phyloP scores from a whole-genome alignment of 495 filamentous ascomycete genomes.

The Penicillium arizonense region DNA sequence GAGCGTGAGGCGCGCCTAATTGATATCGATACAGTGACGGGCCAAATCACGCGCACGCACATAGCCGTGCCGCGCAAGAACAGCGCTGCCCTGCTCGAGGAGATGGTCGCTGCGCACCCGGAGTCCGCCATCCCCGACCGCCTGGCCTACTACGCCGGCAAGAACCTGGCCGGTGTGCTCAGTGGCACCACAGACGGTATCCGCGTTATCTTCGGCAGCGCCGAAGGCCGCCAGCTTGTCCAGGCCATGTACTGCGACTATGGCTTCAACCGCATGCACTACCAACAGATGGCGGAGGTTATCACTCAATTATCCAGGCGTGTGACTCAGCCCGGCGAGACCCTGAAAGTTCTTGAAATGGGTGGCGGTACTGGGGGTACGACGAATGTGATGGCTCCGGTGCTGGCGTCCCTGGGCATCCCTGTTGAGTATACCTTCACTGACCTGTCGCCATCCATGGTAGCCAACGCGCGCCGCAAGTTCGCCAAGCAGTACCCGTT shows the following conservation, averaged over 20 bases:
- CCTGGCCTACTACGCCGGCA: slow-evolving; percentile 44
- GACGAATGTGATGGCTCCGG: slow-evolving; percentile 29
- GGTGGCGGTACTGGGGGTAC: slow-evolving; percentile 48
- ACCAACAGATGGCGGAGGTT: slow-evolving; percentile 40
- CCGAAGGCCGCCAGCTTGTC: slow-evolving; percentile 45
- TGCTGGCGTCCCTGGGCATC: slow-evolving; percentile 32
- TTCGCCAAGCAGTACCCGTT: slow-evolving; percentile 42
- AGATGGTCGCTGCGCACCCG: slow-evolving; percentile 35
- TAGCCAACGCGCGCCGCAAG: slow-evolving; percentile 36
- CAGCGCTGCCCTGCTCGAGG: slow-evolving; percentile 32
- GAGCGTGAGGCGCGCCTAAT: slow-evolving; percentile 41
- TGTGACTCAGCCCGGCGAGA: not conserved
- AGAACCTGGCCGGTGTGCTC: slow-evolving; percentile 39
- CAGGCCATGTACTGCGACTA: slow-evolving; percentile 44
- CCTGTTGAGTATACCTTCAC: slow-evolving; percentile 51
- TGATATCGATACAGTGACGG: slow-evolving; percentile 22
- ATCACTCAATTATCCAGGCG: no score
- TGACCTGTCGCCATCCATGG: slow-evolving; percentile 44
- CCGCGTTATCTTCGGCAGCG: slow-evolving; percentile 46
- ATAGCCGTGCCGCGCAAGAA: slow-evolving; percentile 29
- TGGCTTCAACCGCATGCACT: slow-evolving; percentile 36
- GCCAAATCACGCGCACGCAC: slow-evolving; percentile 36
- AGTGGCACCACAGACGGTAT: slow-evolving; percentile 44
- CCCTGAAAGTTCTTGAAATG: slow-evolving; percentile 36
- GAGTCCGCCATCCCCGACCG: slow-evolving; percentile 36